A percentile compares a stretch with the other conserved stretches of the same genome.
These are phyloP conservation scores for Suhomyces pyralidae DNA, from an alignment of 805 yeast species.

Conservation along the genomic window DNA sequence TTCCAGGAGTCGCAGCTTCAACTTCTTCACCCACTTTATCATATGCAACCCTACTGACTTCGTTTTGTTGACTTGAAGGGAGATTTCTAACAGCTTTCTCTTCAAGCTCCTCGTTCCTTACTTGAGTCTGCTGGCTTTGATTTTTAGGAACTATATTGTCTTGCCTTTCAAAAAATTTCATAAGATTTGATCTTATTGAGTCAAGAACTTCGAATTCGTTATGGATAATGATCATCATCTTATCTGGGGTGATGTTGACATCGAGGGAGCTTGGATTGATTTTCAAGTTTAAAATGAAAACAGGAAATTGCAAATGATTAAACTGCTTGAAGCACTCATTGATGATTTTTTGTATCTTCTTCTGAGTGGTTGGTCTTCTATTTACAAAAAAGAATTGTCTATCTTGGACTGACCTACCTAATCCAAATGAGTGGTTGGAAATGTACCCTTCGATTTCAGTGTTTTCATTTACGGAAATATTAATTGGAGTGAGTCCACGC, in stretches of 20 bases:
- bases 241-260: constrained; percentile 90
- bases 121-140: background rate
- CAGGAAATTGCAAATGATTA: constrained; percentile 73
- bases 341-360: constrained; percentile 52
- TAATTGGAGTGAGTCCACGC: constrained; percentile 54
- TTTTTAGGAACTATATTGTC: constrained; percentile 21
- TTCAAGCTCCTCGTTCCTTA: background rate
- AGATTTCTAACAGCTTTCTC: background rate
- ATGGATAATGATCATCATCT: constrained; percentile 66
- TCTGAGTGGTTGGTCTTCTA: constrained; percentile 65
- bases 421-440: constrained; percentile 76
- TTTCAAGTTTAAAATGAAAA: constrained; percentile 57
- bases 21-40: background rate
- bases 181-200: constrained; percentile 49
- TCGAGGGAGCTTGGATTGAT: constrained; percentile 59
- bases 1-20: background rate
- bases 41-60: background rate
- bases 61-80: background rate
- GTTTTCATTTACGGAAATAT: constrained; percentile 35
- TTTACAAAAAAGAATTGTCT: constrained; percentile 76
- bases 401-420: constrained; percentile 61
- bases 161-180: constrained; percentile 41
- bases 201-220: constrained; percentile 62
- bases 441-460: constrained; percentile 56
- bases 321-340: constrained; percentile 72